Evolutionary conservation across 192 early-diverging fungal species (phyloP).

Genomic region (Mortierella antarctica): DNA sequence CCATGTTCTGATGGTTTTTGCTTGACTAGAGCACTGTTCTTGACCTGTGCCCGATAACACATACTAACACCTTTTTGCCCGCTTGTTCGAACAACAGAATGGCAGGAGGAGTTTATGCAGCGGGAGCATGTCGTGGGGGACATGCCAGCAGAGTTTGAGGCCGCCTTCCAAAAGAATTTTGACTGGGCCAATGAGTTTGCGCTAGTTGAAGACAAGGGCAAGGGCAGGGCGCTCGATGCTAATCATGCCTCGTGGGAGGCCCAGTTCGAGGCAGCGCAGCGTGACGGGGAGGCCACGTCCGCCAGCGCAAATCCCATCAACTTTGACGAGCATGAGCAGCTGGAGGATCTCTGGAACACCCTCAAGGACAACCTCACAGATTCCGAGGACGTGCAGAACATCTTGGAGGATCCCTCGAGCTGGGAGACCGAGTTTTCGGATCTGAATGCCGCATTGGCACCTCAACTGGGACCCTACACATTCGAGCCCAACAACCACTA

Average conservation of each 20-base stretch:
- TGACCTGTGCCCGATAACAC: background rate
- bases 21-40: background rate
- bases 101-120: conserved; percentile 65
- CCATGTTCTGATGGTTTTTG: background rate
- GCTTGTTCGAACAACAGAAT: conserved; percentile 28
- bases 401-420: conserved; percentile 40
- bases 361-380: conserved; percentile 50
- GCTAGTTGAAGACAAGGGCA: conserved; percentile 69
- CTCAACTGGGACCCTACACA: conserved; percentile 79
- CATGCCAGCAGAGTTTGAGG: conserved; percentile 65
- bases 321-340: conserved; percentile 59
- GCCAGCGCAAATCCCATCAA: conserved; percentile 49
- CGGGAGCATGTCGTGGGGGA: conserved; percentile 55
- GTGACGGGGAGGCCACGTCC: conserved; percentile 54
- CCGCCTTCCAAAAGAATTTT: conserved; percentile 68
- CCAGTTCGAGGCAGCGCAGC: conserved; percentile 64
- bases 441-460: conserved; percentile 64
- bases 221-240: conserved; percentile 53
- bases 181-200: conserved; percentile 85
- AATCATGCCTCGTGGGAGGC: conserved; percentile 67
- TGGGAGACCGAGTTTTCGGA: conserved; percentile 55
- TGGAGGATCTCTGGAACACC: conserved; percentile 66
- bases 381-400: conserved; percentile 42
- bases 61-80: background rate
- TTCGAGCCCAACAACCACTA: conserved; percentile 88